Percentiles rank a stretch among this genome's conserved stretches.
phyloP scores from a whole-genome alignment of 352 stramenopile genomes.

The Globisporangium acanthophoron region DNA sequence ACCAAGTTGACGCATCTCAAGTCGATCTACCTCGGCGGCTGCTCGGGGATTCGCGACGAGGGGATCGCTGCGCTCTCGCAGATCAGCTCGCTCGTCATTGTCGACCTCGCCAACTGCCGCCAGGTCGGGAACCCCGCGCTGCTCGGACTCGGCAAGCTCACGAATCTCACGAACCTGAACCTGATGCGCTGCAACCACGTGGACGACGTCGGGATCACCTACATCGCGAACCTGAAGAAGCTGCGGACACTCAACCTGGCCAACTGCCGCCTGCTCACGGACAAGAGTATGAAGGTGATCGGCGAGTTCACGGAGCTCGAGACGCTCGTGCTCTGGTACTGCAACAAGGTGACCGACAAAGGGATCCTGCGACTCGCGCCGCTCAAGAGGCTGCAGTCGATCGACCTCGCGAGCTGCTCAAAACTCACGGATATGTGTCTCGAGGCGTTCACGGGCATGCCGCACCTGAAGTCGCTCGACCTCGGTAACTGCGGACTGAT shows the following conservation, averaged over 20 bases:
- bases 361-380: conserved; percentile 33
- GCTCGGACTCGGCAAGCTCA: conserved; percentile 42
- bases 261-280: conserved; percentile 76
- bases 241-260: conserved; percentile 73
- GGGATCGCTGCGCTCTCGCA: conserved; percentile 40
- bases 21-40: conserved; percentile 60
- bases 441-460: conserved; percentile 41
- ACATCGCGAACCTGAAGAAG: conserved; percentile 36
- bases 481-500: conserved; percentile 79
- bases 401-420: conserved; percentile 74
- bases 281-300: conserved; percentile 38
- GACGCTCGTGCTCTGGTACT: conserved; percentile 78
- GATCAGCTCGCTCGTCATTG: conserved; percentile 42
- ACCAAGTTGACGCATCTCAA: conserved; percentile 39
- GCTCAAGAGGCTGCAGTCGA: conserved; percentile 48
- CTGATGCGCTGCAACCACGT: conserved; percentile 80
- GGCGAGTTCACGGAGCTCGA: conserved; percentile 41
- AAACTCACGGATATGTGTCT: conserved; percentile 57
- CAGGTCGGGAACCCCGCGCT: conserved; percentile 66
- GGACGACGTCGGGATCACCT: conserved; percentile 41
- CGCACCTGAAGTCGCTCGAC: conserved; percentile 58
- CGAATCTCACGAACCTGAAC: conserved; percentile 64
- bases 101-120: conserved; percentile 72
- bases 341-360: conserved; percentile 74
- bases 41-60: conserved; percentile 47